Conservation (phyloP, 345 rosid genomes). For the Raphanus raphanistrum region DNA sequence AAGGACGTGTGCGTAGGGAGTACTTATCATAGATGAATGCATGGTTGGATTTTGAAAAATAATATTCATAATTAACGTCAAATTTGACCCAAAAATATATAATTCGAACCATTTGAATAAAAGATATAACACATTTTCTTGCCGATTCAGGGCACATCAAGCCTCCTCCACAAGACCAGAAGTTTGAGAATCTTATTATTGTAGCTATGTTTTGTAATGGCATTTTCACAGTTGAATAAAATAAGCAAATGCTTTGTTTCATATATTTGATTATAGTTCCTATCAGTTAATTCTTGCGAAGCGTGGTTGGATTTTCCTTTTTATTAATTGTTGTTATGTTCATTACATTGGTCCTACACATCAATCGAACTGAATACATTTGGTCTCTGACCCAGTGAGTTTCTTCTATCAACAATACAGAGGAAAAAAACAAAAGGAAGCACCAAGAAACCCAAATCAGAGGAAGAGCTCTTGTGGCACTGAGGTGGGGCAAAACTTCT, state of each 20-base stretch:
- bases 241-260: background rate
- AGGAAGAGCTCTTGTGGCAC: conserved; percentile 70
- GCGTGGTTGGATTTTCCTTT: background rate
- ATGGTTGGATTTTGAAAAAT: background rate
- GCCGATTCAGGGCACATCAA: too few species aligned
- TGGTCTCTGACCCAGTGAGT: background rate
- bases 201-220: background rate
- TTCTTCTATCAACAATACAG: conserved; percentile 8
- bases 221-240: background rate
- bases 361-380: conserved; percentile 9
- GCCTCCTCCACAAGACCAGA: background rate
- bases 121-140: too few species aligned
- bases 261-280: background rate
- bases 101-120: too few species aligned
- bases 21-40: background rate
- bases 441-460: conserved; percentile 20
- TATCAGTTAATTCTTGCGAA: background rate
- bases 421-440: background rate
- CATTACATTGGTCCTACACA: conserved; percentile 4
- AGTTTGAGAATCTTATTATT: background rate
- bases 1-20: background rate
- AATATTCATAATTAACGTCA: background rate
- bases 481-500: conserved; percentile 70
- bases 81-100: background rate
- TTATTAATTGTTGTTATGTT: background rate